Conservation (phyloP, 345 rosid genomes). For the Gossypium thurberi region DNA sequence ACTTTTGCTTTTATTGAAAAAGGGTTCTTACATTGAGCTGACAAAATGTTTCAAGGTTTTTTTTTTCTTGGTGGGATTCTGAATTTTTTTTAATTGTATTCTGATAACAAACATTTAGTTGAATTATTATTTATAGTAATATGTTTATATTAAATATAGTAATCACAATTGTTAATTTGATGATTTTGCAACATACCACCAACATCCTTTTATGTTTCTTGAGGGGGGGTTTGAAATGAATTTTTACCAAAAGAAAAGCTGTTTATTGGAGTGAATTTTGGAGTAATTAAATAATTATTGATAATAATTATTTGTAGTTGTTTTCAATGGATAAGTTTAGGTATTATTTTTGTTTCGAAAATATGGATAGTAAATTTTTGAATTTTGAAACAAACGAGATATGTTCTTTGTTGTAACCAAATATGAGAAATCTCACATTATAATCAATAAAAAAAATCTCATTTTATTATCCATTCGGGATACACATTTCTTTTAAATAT, state of each 20-base stretch:
- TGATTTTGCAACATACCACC: not conserved
- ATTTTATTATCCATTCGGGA: too few species aligned
- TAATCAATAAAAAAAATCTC: too few species aligned
- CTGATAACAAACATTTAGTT: not conserved
- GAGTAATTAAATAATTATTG: not conserved
- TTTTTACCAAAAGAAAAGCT: not conserved
- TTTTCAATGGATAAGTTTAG: not conserved
- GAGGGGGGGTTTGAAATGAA: not conserved
- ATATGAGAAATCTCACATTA: too few species aligned
- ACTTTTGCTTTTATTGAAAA: not conserved
- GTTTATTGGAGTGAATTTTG: not conserved
- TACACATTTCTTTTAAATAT: too few species aligned
- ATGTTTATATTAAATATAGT: not conserved
- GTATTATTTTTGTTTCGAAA: not conserved
- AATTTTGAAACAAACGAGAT: not conserved
- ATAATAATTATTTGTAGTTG: not conserved
- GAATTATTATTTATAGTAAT: not conserved
- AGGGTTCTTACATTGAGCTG: slow-evolving; percentile 4
- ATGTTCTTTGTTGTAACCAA: not conserved
- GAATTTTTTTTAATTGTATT: not conserved
- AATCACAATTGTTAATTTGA: not conserved
- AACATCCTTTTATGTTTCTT: not conserved
- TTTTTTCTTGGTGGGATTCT: not conserved
- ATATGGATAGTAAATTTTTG: not conserved
- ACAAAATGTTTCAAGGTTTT: not conserved